Percentiles rank a stretch among this genome's conserved stretches.
Evolutionary conservation across 108 stramenopile genomes (phyloP).

Genomic region (Craspedostauros australis): DNA sequence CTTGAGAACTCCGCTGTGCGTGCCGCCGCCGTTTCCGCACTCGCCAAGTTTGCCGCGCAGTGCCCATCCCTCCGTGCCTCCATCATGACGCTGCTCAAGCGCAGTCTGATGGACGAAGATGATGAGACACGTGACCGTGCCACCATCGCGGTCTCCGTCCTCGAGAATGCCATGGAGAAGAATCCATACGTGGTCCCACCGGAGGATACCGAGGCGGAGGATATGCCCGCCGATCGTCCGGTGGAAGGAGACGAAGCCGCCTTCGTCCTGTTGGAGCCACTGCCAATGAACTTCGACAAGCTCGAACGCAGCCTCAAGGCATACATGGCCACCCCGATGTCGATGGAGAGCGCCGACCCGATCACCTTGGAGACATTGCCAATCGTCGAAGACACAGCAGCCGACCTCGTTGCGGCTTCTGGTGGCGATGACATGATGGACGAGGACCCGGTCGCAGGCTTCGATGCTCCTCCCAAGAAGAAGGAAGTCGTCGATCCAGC

Average conservation of each 20-base stretch:
- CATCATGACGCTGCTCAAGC: slow-evolving; percentile 75
- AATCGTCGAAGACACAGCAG: slow-evolving; percentile 71
- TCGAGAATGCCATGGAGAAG: slow-evolving; percentile 60
- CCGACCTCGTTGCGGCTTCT: slow-evolving; percentile 14
- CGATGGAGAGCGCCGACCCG: slow-evolving; percentile 45
- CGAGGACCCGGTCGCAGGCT: slow-evolving; percentile 5
- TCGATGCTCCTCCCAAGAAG: slow-evolving; percentile 11
- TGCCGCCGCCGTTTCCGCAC: slow-evolving; percentile 87
- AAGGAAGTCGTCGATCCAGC: slow-evolving; percentile 67
- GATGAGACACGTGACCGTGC: slow-evolving; percentile 95
- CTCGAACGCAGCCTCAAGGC: slow-evolving; percentile 77
- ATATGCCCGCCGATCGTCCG: slow-evolving; percentile 48
- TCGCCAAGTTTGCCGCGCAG: slow-evolving; percentile 84
- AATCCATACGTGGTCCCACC: slow-evolving; percentile 56
- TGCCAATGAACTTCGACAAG: slow-evolving; percentile 82
- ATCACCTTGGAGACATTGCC: slow-evolving; percentile 71
- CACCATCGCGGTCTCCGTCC: slow-evolving; percentile 57
- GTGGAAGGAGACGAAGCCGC: slow-evolving; percentile 47
- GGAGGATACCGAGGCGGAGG: slow-evolving; percentile 44
- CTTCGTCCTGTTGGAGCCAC: slow-evolving; percentile 59
- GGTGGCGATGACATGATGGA: slow-evolving; percentile 11
- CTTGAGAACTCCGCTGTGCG: slow-evolving; percentile 90
- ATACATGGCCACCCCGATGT: slow-evolving; percentile 55
- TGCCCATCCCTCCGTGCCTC: slow-evolving; percentile 78
- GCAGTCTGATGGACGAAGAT: slow-evolving; percentile 84